Evolutionary conservation across 2,329 filamentous ascomycete species (phyloP).

Genomic region (Mycocentrospora acerina): DNA sequence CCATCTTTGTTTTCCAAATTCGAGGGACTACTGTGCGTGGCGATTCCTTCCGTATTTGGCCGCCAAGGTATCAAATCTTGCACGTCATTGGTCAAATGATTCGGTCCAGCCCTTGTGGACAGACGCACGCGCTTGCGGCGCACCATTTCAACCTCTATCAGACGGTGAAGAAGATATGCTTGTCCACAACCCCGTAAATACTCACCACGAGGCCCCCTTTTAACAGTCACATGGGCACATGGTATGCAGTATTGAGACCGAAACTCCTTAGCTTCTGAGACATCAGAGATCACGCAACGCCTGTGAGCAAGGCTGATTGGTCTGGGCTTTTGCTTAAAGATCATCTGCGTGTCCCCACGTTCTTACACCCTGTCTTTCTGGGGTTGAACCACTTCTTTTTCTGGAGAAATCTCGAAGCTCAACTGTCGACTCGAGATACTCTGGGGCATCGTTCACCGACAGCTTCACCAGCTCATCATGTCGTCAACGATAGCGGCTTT

Average conservation of each 20-base stretch:
- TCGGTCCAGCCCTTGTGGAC: too few relatives aligned
- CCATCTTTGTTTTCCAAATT: too few relatives aligned
- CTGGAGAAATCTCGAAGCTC: neutral
- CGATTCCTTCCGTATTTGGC: too few relatives aligned
- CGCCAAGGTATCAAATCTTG: too few relatives aligned
- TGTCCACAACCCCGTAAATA: neutral
- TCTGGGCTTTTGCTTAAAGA: slow-evolving; percentile 1
- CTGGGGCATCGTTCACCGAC: slow-evolving; percentile 4
- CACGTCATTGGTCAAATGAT: too few relatives aligned
- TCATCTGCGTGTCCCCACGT: neutral
- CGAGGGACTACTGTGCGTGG: too few relatives aligned
- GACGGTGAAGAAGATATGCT: slow-evolving; percentile 1
- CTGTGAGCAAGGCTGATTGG: neutral
- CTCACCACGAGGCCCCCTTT: slow-evolving; percentile 1
- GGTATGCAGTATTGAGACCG: neutral
- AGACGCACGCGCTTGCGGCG: neutral
- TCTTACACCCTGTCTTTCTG: neutral
- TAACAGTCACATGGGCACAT: slow-evolving; percentile 1
- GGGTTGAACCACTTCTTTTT: neutral
- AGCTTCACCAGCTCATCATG: slow-evolving; percentile 18
- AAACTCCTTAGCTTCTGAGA: neutral
- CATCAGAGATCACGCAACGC: neutral
- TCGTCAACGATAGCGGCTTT: slow-evolving; percentile 19
- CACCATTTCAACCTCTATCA: neutral
- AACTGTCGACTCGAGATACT: neutral